Conservation (phyloP, 2,329 filamentous ascomycete species). For the Nemania sp. region DNA sequence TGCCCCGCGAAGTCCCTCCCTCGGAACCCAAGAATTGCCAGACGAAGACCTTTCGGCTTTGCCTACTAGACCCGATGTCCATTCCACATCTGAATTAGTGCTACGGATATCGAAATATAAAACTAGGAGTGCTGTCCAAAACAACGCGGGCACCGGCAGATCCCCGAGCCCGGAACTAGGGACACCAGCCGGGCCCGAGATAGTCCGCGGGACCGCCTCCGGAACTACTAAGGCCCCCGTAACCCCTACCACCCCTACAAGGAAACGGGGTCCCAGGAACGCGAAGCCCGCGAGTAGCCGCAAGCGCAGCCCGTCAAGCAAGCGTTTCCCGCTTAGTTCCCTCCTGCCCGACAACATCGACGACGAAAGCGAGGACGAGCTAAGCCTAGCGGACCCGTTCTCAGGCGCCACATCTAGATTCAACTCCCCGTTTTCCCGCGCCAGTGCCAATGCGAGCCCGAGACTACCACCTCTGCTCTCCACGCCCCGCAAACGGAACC, state of each 20-base stretch:
- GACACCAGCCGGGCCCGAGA: conserved; percentile 24
- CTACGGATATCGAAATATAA: background rate
- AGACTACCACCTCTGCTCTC: conserved; percentile 28
- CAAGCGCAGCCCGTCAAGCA: conserved; percentile 30
- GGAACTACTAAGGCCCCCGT: background rate
- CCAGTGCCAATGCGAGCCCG: conserved; percentile 12
- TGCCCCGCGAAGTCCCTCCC: conserved; percentile 28
- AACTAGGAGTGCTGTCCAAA: background rate
- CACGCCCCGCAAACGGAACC: conserved; percentile 36
- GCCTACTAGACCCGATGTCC: background rate
- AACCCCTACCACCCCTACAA: conserved; percentile 34
- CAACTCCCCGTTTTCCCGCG: conserved; percentile 27
- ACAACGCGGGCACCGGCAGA: conserved; percentile 8
- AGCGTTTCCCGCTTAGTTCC: conserved; percentile 42
- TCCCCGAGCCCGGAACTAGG: conserved; percentile 39
- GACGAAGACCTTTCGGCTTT: conserved; percentile 18
- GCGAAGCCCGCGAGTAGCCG: conserved; percentile 7
- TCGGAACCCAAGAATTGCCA: conserved; percentile 19
- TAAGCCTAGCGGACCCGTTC: conserved; percentile 40
- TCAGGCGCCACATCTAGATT: conserved; percentile 25
- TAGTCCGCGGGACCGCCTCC: background rate
- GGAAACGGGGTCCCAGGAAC: conserved; percentile 22
- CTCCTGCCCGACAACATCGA: conserved; percentile 41
- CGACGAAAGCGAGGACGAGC: conserved; percentile 44
- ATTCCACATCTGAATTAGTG: background rate